Evolutionary conservation across 208 protist genomes (phyloP).

Genomic region (Borovskyia barvae): DNA sequence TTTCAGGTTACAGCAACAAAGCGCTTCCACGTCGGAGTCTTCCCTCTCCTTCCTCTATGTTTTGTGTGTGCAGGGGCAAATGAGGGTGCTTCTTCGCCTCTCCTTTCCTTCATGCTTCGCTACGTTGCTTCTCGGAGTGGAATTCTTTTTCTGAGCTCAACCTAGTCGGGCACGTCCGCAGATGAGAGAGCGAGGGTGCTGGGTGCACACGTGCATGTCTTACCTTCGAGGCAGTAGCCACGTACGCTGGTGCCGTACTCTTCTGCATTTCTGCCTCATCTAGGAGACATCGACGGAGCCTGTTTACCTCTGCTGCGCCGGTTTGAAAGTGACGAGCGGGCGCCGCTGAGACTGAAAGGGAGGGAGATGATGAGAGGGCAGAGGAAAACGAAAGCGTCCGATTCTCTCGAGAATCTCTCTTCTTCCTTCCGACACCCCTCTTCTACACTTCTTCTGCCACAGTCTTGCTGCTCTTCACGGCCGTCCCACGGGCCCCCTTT

Average conservation of each 20-base stretch:
- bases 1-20: not conserved
- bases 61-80: not conserved
- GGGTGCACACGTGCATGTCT: too few species aligned
- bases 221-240: too few species aligned
- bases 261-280: too few species aligned
- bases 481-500: too few species aligned
- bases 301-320: not conserved
- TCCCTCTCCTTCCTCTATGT: not conserved
- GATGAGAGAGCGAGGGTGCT: too few species aligned
- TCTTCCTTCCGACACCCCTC: not conserved
- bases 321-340: not conserved
- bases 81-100: too few species aligned
- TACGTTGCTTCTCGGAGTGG: not conserved
- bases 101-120: conserved; percentile 1
- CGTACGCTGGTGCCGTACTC: too few species aligned
- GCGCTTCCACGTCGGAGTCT: not conserved
- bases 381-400: not conserved
- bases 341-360: not conserved
- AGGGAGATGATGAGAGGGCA: not conserved
- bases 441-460: too few species aligned
- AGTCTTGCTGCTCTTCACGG: too few species aligned
- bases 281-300: too few species aligned
- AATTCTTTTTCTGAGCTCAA: not conserved
- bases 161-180: too few species aligned
- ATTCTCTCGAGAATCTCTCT: not conserved